phyloP scores from a whole-genome alignment of 2,329 filamentous ascomycete genomes.

The Leptographium wingfieldii region DNA sequence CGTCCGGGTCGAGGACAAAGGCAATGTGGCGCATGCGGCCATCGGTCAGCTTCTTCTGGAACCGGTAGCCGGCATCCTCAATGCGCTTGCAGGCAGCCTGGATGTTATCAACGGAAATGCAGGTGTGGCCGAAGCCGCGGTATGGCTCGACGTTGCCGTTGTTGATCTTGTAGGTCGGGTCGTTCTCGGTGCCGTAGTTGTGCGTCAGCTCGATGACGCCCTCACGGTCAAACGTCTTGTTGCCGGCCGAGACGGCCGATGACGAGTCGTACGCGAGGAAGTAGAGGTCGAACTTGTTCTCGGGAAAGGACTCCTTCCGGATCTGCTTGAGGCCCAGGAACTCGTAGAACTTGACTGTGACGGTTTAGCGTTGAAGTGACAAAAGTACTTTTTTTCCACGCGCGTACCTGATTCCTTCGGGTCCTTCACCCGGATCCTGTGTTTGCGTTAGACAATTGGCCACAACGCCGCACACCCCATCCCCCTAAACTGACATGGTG shows the following conservation, averaged over 20 bases:
- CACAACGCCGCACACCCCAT: not conserved
- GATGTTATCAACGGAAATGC: constrained; percentile 71
- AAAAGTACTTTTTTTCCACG: not conserved
- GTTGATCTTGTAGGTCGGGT: constrained; percentile 65
- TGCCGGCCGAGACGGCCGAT: constrained; percentile 58
- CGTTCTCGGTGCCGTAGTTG: constrained; percentile 80
- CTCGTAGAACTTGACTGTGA: constrained; percentile 77
- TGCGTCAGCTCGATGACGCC: constrained; percentile 78
- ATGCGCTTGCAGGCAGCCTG: constrained; percentile 82
- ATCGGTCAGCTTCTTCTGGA: constrained; percentile 89
- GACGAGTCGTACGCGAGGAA: constrained; percentile 83
- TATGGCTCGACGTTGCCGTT: constrained; percentile 88
- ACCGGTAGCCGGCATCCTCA: constrained; percentile 80
- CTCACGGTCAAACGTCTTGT: constrained; percentile 66
- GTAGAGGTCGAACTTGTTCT: constrained; percentile 89
- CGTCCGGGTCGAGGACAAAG: constrained; percentile 80
- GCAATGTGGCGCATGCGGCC: constrained; percentile 81
- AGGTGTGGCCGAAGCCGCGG: constrained; percentile 76
- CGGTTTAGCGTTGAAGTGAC: not conserved
- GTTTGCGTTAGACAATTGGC: not conserved
- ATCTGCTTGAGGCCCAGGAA: constrained; percentile 79
- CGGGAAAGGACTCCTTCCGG: constrained; percentile 68
- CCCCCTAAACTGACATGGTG: constrained; percentile 52
- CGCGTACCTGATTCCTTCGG: constrained; percentile 58
- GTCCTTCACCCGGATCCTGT: constrained; percentile 87